Base-by-base conservation (phyloP, 805 yeast species). In the Lachancea kluyveri region DNA sequence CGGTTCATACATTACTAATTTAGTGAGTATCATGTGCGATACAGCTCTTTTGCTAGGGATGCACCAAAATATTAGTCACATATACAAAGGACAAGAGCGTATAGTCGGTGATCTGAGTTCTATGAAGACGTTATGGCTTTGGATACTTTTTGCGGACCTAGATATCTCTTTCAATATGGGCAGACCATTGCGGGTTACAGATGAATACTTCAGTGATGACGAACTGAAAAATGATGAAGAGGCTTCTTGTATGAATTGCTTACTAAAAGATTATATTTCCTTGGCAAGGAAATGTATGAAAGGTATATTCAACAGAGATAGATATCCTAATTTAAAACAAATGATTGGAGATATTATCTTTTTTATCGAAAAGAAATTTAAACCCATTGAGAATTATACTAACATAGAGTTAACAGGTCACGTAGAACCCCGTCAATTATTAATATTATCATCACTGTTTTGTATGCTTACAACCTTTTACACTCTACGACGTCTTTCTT, bases 71-170 rank as follows among this genome's bases (percentile, higher is more conserved):
- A 46, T 50, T 14, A 33, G 33, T 3, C 17, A 28, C 8, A 11
- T 46, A 1, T 50, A 42, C 26, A 20, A 34, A 7, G 37, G 29
- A 6, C 40, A 43, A 17, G 48, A 43, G 15, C 15, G 32, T 6
- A 13, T 34, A 3, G 39, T 48, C 4, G 59, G 59, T 6, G 38
- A 37, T 19, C 8, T 45, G 11, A 34, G 35, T 9, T 26, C 47
- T 3, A 11, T 58, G 8, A 43, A 48, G 28, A 45, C 43, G 13
- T 14, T 53, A n/a, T 57, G 59, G 53, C 38, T 42, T 12, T 43
- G 51, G 48, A 38, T 46, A 2, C 16, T 54, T 8, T 46, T 36
- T 22, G 26, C 40, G 6, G 63, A 58, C 39, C 39, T 47, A 19
- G 36, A 35, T 4, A 25, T 40, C 1, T 37, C 61, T 1, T 41